Evolutionary conservation across 169 alveolate species (phyloP), one percentile per base, ranked within the genome.

Genomic region (Plasmodium vivax): DNA sequence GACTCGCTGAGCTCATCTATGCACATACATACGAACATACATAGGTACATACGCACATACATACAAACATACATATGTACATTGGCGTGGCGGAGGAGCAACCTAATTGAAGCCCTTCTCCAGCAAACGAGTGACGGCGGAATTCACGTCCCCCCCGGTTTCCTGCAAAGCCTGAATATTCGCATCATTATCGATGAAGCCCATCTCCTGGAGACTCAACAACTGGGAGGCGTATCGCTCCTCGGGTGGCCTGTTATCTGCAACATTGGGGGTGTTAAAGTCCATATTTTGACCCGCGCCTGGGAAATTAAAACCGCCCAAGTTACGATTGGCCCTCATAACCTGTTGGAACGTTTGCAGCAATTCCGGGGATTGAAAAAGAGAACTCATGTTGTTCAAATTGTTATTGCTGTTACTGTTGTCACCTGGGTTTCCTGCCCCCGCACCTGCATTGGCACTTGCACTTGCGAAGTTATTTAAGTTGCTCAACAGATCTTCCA

Each of bases 71-170:
- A 23, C 27, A 23, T 23, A 23, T 23, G 27, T 23, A 23, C 27
- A 23, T 23, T 0, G 27, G 27, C 27, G 27, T 23, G 27, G 27
- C 27, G 27, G 27, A 0, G 27, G 27, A 23, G 27, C 27, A 16
- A 58, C 1, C 54, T 95, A 96, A 38, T 97, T 97, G 45, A 95
- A 68, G 1, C 98, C 98, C 92, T 96, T 90, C 95, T 98, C 98
- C 54, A 98, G 87, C 58, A 98, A 85, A 30, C 99, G 97, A 54
- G 98, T 98, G 81, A 98, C 97, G 0, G 99, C 99, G 10, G 99
- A 99, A 83, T 98, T 97, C 23, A 98, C 97, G 95, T 98, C 99
- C 58, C 99, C 99, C 73, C 98, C 98, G 2, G 99, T 97, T 68
- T 97, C 98, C 92, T 97, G 97, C 36, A 98, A 96, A 12, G 99